Conservation (phyloP, 1,284 basidiomycete species). For the Stereum hirsutum region DNA sequence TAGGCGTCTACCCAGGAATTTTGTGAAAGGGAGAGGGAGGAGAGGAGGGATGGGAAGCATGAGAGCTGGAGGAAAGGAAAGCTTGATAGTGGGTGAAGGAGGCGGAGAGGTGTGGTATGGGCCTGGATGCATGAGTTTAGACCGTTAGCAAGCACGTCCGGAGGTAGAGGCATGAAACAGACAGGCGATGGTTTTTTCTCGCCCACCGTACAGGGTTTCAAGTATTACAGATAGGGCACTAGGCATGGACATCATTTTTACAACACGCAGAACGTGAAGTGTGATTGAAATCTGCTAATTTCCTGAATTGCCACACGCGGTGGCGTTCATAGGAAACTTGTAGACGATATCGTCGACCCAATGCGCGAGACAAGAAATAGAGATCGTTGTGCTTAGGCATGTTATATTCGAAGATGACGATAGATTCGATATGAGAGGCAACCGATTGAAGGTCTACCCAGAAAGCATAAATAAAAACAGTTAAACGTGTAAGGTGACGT, state of each 20-base stretch:
- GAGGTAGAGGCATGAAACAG: neutral
- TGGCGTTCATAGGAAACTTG: no score
- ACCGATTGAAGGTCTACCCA: no score
- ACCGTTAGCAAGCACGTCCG: slow-evolving; percentile 7
- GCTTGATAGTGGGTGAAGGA: slow-evolving; percentile 47
- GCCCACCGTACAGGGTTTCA: neutral
- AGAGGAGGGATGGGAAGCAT: slow-evolving; percentile 37
- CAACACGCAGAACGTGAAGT: neutral
- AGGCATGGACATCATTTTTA: neutral
- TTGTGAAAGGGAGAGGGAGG: slow-evolving; percentile 38
- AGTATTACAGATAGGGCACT: neutral
- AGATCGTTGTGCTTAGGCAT: no score
- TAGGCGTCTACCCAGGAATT: slow-evolving; percentile 53
- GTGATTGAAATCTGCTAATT: neutral
- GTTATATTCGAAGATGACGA: no score
- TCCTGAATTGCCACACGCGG: no score
- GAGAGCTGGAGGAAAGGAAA: slow-evolving; percentile 59
- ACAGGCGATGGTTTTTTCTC: neutral
- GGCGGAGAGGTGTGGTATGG: slow-evolving; percentile 47
- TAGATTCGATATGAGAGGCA: no score
- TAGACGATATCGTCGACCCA: no score
- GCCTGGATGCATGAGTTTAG: slow-evolving; percentile 30
- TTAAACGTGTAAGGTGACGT: no score
- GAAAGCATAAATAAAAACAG: no score
- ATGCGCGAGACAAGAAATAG: no score